Evolutionary conservation across 306 rosid species (phyloP), one percentile per base, ranked within the genome.

Genomic region (Phaseolus lunatus): DNA sequence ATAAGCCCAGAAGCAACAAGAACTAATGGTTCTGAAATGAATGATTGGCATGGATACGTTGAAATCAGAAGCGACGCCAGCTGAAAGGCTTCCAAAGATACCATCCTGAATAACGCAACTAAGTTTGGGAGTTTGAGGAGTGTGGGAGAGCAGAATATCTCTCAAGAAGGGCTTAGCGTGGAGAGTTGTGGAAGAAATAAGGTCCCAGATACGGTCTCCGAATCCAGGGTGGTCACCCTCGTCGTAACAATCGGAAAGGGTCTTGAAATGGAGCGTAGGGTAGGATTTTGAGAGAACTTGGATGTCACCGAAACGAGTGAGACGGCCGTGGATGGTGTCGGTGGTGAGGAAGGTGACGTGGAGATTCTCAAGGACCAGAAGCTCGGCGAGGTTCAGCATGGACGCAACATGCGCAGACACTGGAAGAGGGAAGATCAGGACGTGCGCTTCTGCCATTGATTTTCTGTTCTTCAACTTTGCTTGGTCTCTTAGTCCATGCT

Each of bases 341-440:
- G 86, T 85, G 84, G 78, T 87, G 68, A 89, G 85, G 41, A 87
- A 84, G 22, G 88, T 89, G 26, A 87, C 68, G 5, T 75, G 82
- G 49, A 89, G 9, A 41, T 64, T 20, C 3, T 58, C 20, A 5
- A 84, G 69, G 11, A 59, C 61, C 0, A 89, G 85, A 67, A 89
- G 86, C 81, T 89, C 82, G 0, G 88, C 91, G 0, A 89, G 80
- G 23, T 80, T 84, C 7, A 87, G 87, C 89, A 84, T 89, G 70
- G 88, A 63, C 19, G 66, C 76, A 3, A 89, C 84, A 61, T 86
- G 88, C 39, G 87, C 91, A 13, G 83, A 85, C 0, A 68, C 65
- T 37, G 88, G 82, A 65, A 56, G 37, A 0, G 86, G 84, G 23
- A 82, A 79, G 8, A 85, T 82, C 2, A 85, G 47, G 11, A 85